phyloP scores from a whole-genome alignment of 2,329 filamentous ascomycete genomes.

The Pezicula rhizophila region DNA sequence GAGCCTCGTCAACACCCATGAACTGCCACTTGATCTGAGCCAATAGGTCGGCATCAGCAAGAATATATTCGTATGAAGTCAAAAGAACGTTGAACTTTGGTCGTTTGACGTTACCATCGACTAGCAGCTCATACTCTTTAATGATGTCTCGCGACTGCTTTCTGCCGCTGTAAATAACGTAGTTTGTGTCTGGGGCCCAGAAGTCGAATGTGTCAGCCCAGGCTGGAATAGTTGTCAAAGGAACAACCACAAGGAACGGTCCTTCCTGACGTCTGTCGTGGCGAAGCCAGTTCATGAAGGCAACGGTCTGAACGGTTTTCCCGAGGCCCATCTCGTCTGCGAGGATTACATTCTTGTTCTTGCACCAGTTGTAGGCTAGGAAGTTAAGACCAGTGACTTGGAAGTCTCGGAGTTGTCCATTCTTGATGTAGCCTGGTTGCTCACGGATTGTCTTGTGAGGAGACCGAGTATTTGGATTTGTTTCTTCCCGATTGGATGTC shows the following conservation, averaged over 20 bases:
- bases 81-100: constrained; percentile 97
- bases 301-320: constrained; percentile 95
- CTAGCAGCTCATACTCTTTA: constrained; percentile 80
- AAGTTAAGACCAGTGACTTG: constrained; percentile 94
- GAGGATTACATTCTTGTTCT: constrained; percentile 89
- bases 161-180: constrained; percentile 92
- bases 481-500: constrained; percentile 71
- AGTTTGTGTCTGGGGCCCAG: constrained; percentile 95
- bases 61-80: constrained; percentile 95
- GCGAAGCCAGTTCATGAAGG: constrained; percentile 94
- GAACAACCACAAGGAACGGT: constrained; percentile 94
- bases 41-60: constrained; percentile 77
- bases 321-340: constrained; percentile 98
- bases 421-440: constrained; percentile 79
- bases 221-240: constrained; percentile 91
- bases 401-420: constrained; percentile 83
- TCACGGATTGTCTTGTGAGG: constrained; percentile 65
- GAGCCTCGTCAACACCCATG: constrained; percentile 91
- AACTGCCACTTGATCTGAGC: constrained; percentile 96
- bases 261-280: constrained; percentile 87
- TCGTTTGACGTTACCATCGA: constrained; percentile 79
- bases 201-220: constrained; percentile 98
- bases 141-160: constrained; percentile 82
- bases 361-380: constrained; percentile 91
- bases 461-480: constrained; percentile 68